Percentiles rank a stretch among this genome's conserved stretches.
Evolutionary conservation across 2,329 filamentous ascomycete species (phyloP).

Genomic region (Trichoderma asperellum): DNA sequence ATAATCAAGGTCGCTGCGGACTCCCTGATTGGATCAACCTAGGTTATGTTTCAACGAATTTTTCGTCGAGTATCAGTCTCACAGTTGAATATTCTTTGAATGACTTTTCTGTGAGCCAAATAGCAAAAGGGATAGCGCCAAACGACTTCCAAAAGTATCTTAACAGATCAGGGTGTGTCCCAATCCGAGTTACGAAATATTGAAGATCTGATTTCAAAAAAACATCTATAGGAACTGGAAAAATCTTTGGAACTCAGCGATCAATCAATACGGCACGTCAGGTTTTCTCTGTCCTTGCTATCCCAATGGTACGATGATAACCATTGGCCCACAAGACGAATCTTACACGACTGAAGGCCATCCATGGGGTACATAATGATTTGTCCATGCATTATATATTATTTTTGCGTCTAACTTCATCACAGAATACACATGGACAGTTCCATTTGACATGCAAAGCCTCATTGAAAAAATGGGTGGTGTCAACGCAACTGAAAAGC

Average conservation of each 20-base stretch:
- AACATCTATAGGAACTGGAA: constrained; percentile 53
- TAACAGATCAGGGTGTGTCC: constrained; percentile 26
- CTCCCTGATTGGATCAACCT: constrained; percentile 61
- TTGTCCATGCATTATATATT: constrained; percentile 42
- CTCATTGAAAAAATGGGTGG: constrained; percentile 59
- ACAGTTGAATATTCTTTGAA: constrained; percentile 63
- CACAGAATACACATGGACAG: constrained; percentile 59
- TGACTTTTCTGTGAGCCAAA: constrained; percentile 55
- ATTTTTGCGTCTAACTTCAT: constrained; percentile 49
- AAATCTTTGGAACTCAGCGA: constrained; percentile 59
- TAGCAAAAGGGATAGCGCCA: constrained; percentile 48
- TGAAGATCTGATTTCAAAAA: background rate
- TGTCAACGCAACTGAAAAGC: constrained; percentile 51
- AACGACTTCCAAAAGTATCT: constrained; percentile 56
- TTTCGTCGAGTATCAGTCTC: constrained; percentile 57
- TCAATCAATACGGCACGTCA: constrained; percentile 44
- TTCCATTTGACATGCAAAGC: constrained; percentile 60
- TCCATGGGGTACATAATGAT: constrained; percentile 12
- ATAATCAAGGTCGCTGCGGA: constrained; percentile 61
- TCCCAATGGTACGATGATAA: constrained; percentile 19
- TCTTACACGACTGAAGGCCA: constrained; percentile 21
- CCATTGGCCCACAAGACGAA: constrained; percentile 13
- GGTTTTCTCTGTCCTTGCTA: constrained; percentile 23
- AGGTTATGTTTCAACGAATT: constrained; percentile 58
- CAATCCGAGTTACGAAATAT: background rate